phyloP scores from a whole-genome alignment of 2,329 filamentous ascomycete species.

The Phyllosticta citribraziliensis region DNA sequence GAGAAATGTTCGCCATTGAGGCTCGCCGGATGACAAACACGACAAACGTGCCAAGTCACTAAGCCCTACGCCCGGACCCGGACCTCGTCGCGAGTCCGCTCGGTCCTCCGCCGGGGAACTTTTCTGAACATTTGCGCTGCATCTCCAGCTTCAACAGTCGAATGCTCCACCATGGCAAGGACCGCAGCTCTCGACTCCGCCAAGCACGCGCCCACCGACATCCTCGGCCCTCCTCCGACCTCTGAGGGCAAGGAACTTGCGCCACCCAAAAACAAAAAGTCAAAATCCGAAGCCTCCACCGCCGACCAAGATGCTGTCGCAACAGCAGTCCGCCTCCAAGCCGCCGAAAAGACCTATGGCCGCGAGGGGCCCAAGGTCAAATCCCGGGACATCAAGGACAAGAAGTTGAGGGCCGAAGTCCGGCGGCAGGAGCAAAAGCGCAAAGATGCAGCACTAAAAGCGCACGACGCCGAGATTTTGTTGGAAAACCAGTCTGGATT shows the following conservation, averaged over 20 bases:
- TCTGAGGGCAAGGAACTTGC: constrained; percentile 2
- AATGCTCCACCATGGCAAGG: neutral
- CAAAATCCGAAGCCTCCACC: constrained; percentile 3
- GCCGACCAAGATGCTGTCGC: constrained; percentile 16
- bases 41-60: constrained; percentile 3
- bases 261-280: neutral
- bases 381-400: constrained; percentile 68
- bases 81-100: neutral
- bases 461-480: constrained; percentile 91
- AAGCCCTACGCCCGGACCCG: neutral
- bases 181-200: neutral
- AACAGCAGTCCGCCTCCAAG: constrained; percentile 23
- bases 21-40: neutral
- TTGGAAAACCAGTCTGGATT: constrained; percentile 80
- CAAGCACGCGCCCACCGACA: neutral
- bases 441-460: constrained; percentile 67
- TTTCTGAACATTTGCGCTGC: constrained; percentile 1
- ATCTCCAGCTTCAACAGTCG: neutral
- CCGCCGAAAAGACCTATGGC: constrained; percentile 60
- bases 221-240: neutral
- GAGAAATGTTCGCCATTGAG: constrained; percentile 7
- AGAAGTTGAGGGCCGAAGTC: constrained; percentile 77
- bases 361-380: constrained; percentile 63
- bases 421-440: constrained; percentile 73
- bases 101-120: neutral